These are phyloP conservation scores for Carex arenaria DNA, from an alignment of 202 grass and related monocot species.

Conservation along the genomic window DNA sequence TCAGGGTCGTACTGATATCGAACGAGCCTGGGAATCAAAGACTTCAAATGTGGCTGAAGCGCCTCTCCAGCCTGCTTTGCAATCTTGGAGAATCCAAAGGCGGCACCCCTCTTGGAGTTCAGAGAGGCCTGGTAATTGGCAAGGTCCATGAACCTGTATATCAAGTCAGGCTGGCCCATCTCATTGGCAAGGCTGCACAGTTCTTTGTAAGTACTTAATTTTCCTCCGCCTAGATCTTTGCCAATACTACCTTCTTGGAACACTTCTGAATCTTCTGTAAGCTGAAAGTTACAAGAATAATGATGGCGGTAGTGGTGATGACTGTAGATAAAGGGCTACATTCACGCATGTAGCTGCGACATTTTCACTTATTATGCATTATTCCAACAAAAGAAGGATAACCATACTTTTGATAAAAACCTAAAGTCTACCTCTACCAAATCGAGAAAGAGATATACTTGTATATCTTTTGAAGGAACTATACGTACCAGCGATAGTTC, in stretches of 20 bases:
- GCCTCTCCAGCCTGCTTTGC: conserved; percentile 95
- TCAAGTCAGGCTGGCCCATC: conserved; percentile 96
- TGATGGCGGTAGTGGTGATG: not conserved
- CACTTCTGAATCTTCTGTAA: conserved; percentile 97
- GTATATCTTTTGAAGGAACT: not conserved
- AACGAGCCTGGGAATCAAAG: conserved; percentile 94
- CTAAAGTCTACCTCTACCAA: not conserved
- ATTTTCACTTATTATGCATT: not conserved
- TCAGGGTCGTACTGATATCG: conserved; percentile 96
- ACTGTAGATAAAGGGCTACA: not conserved
- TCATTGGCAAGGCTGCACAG: conserved; percentile 92
- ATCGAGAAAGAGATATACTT: not conserved
- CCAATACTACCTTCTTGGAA: conserved; percentile 96
- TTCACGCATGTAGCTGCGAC: not conserved
- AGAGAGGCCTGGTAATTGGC: conserved; percentile 94
- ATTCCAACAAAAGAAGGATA: not conserved
- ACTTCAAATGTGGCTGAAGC: conserved; percentile 72
- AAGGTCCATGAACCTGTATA: conserved; percentile 99
- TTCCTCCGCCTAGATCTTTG: conserved; percentile 71
- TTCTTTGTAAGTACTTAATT: conserved; percentile 93
- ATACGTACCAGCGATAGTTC: not conserved
- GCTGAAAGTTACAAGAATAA: conserved; percentile 30
- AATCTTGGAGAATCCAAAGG: conserved; percentile 99
- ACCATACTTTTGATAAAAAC: not conserved
- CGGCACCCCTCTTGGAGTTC: conserved; percentile 95